Evolutionary conservation across 2,329 filamentous ascomycete species (phyloP).

Genomic region (Hypomyces rosellus): DNA sequence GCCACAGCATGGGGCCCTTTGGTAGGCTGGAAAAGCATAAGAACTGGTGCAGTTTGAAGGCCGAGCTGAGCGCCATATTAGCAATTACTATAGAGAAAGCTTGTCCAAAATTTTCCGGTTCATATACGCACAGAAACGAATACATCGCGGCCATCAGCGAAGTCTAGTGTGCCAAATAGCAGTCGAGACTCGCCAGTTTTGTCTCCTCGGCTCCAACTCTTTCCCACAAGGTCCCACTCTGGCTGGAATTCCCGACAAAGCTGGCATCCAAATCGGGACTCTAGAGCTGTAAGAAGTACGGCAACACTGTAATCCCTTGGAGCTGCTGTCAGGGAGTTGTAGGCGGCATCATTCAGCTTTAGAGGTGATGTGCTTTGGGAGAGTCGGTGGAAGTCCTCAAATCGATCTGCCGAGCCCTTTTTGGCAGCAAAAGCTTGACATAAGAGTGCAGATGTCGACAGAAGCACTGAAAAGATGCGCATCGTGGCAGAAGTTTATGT

Average conservation of each 20-base stretch:
- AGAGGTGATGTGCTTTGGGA: constrained; percentile 59
- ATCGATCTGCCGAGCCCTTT: constrained; percentile 58
- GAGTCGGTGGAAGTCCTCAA: constrained; percentile 64
- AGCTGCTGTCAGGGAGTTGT: constrained; percentile 65
- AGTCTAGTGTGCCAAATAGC: constrained; percentile 82
- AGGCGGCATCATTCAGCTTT: constrained; percentile 71
- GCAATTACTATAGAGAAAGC: neutral
- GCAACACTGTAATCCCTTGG: constrained; percentile 80
- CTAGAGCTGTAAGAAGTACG: constrained; percentile 81
- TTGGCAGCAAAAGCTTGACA: constrained; percentile 57
- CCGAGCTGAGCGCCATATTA: constrained; percentile 56
- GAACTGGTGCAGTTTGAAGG: constrained; percentile 87
- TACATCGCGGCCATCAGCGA: constrained; percentile 71
- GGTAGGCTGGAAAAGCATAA: constrained; percentile 83
- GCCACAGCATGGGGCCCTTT: constrained; percentile 69
- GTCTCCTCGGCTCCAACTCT: constrained; percentile 83
- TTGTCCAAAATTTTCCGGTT: neutral
- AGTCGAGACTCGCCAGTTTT: constrained; percentile 65
- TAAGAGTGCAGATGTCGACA: constrained; percentile 57
- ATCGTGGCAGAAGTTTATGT: constrained; percentile 42
- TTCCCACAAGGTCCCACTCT: constrained; percentile 82
- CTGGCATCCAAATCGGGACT: constrained; percentile 74
- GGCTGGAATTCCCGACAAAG: constrained; percentile 88
- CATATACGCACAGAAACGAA: constrained; percentile 70
- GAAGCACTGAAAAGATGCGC: constrained; percentile 59